phyloP scores from a whole-genome alignment of 2,329 filamentous ascomycete species.

The Sphaerulina musiva region DNA sequence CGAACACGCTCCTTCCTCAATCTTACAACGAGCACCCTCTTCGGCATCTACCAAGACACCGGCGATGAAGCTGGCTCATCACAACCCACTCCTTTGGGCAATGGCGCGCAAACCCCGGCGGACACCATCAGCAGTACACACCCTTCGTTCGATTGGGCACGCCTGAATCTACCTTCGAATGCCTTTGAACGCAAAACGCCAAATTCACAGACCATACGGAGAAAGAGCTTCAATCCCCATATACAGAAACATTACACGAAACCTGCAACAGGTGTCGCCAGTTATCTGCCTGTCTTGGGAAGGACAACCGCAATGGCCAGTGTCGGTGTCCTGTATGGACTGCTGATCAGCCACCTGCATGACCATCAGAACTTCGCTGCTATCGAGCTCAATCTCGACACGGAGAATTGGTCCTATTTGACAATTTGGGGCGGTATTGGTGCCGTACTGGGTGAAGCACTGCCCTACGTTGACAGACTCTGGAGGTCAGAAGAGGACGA shows the following conservation, averaged over 20 bases:
- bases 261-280: slow-evolving; percentile 26
- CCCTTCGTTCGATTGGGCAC: slow-evolving; percentile 25
- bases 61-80: slow-evolving; percentile 49
- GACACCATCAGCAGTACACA: slow-evolving; percentile 14
- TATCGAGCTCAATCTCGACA: slow-evolving; percentile 54
- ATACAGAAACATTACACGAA: slow-evolving; percentile 15
- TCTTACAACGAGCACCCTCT: slow-evolving; percentile 80
- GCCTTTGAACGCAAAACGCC: slow-evolving; percentile 19
- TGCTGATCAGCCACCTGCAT: slow-evolving; percentile 73
- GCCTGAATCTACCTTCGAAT: slow-evolving; percentile 21
- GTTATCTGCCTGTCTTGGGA: slow-evolving; percentile 40
- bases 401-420: slow-evolving; percentile 60
- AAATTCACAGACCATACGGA: slow-evolving; percentile 21
- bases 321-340: slow-evolving; percentile 76
- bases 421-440: slow-evolving; percentile 76
- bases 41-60: slow-evolving; percentile 78
- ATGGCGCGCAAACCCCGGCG: slow-evolving; percentile 63
- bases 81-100: slow-evolving; percentile 63
- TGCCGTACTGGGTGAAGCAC: slow-evolving; percentile 66
- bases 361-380: slow-evolving; percentile 59
- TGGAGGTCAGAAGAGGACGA: slow-evolving; percentile 55
- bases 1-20: slow-evolving; percentile 76
- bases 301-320: slow-evolving; percentile 57
- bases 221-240: slow-evolving; percentile 24
- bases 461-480: slow-evolving; percentile 77